Base-by-base conservation (phyloP, 371 early-diverging fungal species). In the Choanephora cucurbitarum region DNA sequence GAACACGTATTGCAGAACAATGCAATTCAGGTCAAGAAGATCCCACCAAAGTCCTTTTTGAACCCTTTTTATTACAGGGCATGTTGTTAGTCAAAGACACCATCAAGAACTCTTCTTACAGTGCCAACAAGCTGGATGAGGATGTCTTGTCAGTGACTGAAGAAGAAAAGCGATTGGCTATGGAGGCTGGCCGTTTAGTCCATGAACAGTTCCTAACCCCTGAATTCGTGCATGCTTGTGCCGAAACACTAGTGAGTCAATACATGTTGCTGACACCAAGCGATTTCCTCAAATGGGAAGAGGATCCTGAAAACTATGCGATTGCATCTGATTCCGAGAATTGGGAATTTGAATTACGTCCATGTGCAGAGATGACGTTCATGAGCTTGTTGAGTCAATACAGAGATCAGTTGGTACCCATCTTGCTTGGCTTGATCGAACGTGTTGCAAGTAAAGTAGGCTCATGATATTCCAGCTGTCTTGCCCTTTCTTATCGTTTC, bases 301-400 rank as follows among this genome's bases (percentile, higher is more conserved):
- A 89, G 1, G 91, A 90, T 60, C 93, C 96, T 5, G 96, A 97
- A 72, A 84, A 79, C 3, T 97, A 91, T 88, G 70, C 90, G 10
- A 75, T 81, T 41, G 86, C 87, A 14, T 85, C 91, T 18, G 93
- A 91, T 53, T 80, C 91, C 10, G 94, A 95, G 60, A 87, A 90
- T 42, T 95, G 93, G 91, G 90, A 87, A 58, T 94, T 83, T 69
- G 89, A 89, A 54, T 60, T 93, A 45, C 66, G 95, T 55, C 80
- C 89, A 17, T 93, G 94, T 62, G 89, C 95, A 2, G 93, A 95
- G 70, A 88, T 87, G 50, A 81, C 92, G 1, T 85, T 94, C 50
- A 88, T 88, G 75, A 90, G 85, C 52, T 58, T 96, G 22, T 71
- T 94, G 22, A 73, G 84, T 0, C 81, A 84, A 13, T 77, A 87